A percentile compares a stretch with the other conserved stretches of the same genome.
These are phyloP conservation scores for Aspergillus sp. DNA, from an alignment of 2,329 filamentous ascomycete species.

Conservation along the genomic window DNA sequence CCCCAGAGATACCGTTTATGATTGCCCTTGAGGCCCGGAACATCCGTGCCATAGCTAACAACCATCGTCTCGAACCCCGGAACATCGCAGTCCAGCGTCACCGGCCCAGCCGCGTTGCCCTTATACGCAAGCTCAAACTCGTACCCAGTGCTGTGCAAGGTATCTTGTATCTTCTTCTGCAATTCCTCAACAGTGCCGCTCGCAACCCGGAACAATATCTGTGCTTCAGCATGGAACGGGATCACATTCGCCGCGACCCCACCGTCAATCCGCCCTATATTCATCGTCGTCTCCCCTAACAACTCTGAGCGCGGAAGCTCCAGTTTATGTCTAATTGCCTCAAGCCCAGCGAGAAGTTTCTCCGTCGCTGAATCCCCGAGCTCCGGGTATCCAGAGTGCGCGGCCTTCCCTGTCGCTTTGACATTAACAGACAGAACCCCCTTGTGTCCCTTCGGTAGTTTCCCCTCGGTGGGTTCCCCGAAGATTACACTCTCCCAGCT, in stretches of 20 bases:
- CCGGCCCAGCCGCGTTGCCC: too few species aligned
- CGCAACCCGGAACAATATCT: neutral
- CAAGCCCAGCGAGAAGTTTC: constrained; percentile 33
- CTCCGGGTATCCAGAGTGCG: constrained; percentile 41
- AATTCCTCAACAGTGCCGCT: too few species aligned
- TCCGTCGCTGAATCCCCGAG: constrained; percentile 33
- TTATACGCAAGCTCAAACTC: too few species aligned
- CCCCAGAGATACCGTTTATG: neutral
- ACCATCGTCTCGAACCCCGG: neutral
- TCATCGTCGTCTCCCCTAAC: constrained; percentile 42
- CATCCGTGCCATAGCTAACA: neutral
- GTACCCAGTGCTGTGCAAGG: too few species aligned
- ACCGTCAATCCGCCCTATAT: constrained; percentile 38
- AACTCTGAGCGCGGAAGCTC: constrained; percentile 37
- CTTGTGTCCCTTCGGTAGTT: constrained; percentile 56
- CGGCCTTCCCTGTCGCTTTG: constrained; percentile 25
- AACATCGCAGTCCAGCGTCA: neutral
- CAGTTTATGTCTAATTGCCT: constrained; percentile 16
- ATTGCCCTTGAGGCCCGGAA: neutral
- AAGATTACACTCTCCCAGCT: constrained; percentile 52
- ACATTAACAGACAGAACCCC: constrained; percentile 40
- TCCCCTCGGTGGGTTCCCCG: constrained; percentile 57
- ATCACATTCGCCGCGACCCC: neutral
- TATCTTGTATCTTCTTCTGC: too few species aligned
- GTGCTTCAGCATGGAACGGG: neutral